Percentiles rank a stretch among this genome's conserved stretches.
These are phyloP conservation scores for Sporothrix humicola DNA, from an alignment of 2,329 filamentous ascomycete genomes.

Conservation along the genomic window DNA sequence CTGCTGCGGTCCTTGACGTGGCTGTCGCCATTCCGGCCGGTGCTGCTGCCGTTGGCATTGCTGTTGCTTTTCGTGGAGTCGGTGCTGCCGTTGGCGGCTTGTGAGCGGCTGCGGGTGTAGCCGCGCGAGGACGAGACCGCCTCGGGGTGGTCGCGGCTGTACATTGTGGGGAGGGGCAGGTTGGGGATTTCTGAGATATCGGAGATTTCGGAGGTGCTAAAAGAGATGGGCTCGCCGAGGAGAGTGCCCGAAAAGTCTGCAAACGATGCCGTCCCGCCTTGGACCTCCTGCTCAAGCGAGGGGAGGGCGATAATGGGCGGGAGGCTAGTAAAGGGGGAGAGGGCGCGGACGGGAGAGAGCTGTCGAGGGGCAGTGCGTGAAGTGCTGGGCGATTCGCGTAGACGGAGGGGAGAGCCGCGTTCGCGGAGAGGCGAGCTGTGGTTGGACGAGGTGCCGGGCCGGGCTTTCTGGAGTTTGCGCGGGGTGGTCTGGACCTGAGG, in stretches of 20 bases:
- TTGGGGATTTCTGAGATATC: slow-evolving; percentile 12
- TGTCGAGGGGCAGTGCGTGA: slow-evolving; percentile 32
- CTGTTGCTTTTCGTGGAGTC: slow-evolving; percentile 49
- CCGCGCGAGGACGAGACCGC: slow-evolving; percentile 41
- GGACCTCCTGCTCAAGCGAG: slow-evolving; percentile 48
- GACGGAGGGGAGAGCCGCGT: slow-evolving; percentile 38
- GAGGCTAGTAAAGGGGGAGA: slow-evolving; percentile 47
- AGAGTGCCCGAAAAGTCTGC: background rate
- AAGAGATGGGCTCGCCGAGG: slow-evolving; percentile 33
- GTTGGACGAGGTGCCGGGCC: slow-evolving; percentile 42
- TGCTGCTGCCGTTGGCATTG: too few relatives aligned
- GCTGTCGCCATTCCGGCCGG: too few relatives aligned
- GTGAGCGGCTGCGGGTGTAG: slow-evolving; percentile 56
- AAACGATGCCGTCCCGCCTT: slow-evolving; percentile 36
- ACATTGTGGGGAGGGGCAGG: slow-evolving; percentile 41
- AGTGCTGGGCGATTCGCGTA: slow-evolving; percentile 26
- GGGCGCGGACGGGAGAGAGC: slow-evolving; percentile 38
- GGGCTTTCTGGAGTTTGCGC: slow-evolving; percentile 49
- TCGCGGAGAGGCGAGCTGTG: slow-evolving; percentile 35
- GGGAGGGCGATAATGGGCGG: slow-evolving; percentile 52
- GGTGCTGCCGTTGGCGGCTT: slow-evolving; percentile 52
- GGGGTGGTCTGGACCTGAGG: slow-evolving; percentile 39
- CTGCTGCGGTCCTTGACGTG: slow-evolving; percentile 41
- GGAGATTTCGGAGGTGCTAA: slow-evolving; percentile 13
- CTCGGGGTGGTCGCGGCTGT: slow-evolving; percentile 44